These are phyloP conservation scores for Funneliformis mosseae DNA, from an alignment of 192 early-diverging fungal genomes.

Conservation along the genomic window DNA sequence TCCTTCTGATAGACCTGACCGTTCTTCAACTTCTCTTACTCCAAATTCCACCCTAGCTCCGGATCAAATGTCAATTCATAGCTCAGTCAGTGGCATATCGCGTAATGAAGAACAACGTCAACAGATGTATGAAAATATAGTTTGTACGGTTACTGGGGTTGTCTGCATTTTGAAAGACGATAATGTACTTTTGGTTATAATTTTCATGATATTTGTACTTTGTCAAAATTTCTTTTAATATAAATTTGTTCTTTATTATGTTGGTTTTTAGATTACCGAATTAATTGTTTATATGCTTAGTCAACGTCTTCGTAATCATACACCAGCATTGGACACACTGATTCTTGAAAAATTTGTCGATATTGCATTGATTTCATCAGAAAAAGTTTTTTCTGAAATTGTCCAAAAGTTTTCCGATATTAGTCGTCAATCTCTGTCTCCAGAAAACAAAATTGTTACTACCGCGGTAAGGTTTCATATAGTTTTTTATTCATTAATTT, in stretches of 20 bases:
- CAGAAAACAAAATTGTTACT: conserved; percentile 52
- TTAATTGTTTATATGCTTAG: conserved; percentile 65
- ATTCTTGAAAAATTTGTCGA: conserved; percentile 61
- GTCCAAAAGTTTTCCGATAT: conserved; percentile 53
- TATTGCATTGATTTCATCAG: conserved; percentile 61
- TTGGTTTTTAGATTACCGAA: conserved; percentile 52
- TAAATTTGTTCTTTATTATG: neutral
- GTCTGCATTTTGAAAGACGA: conserved; percentile 57
- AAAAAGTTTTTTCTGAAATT: conserved; percentile 61
- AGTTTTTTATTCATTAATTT: neutral
- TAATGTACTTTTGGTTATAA: conserved; percentile 43
- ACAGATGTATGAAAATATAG: conserved; percentile 55
- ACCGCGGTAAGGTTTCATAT: conserved; percentile 46
- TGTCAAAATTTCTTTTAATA: neutral
- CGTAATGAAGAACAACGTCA: conserved; percentile 44
- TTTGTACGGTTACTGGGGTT: conserved; percentile 58
- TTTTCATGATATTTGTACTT: neutral
- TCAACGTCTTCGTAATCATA: conserved; percentile 59
- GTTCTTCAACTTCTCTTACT: neutral
- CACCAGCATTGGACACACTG: conserved; percentile 50
- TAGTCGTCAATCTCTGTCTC: conserved; percentile 43
- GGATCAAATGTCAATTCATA: conserved; percentile 33
- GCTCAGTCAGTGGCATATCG: conserved; percentile 12
- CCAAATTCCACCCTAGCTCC: conserved; percentile 23
- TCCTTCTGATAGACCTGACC: conserved; percentile 13